These are phyloP conservation scores for Nasturtium officinale DNA, from an alignment of 345 rosid species.

Conservation along the genomic window DNA sequence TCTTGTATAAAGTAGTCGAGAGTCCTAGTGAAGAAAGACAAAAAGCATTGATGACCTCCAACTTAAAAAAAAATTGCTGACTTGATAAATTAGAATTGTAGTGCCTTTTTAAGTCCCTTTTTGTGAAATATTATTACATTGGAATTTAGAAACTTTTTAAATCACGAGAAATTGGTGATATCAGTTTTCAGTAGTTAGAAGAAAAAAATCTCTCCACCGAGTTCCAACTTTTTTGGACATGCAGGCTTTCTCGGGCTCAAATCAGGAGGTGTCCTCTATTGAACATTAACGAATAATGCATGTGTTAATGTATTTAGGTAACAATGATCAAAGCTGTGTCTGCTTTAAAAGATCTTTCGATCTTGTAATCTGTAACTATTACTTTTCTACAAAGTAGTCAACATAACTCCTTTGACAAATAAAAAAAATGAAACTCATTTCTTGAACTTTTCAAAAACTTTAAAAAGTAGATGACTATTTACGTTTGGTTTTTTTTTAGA, in stretches of 20 bases:
- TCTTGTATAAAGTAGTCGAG: neutral
- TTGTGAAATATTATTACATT: neutral
- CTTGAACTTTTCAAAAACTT: neutral
- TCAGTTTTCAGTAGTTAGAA: neutral
- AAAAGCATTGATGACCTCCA: neutral
- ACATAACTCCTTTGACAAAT: neutral
- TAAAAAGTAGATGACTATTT: neutral
- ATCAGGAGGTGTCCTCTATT: neutral
- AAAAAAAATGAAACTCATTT: constrained; percentile 10
- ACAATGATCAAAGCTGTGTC: too few relatives aligned
- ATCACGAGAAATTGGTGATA: neutral
- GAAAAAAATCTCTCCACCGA: neutral
- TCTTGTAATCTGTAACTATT: neutral
- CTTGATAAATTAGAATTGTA: neutral
- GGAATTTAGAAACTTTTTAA: neutral
- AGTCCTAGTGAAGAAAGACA: neutral
- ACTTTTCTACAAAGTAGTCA: neutral
- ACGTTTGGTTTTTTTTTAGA: neutral
- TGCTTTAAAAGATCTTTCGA: neutral
- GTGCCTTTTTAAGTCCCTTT: neutral
- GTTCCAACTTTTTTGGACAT: neutral
- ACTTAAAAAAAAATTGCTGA: neutral
- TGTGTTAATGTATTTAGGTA: too few relatives aligned
- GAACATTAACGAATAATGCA: too few relatives aligned
- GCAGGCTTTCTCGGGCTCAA: neutral